Conservation (phyloP, 148 eudicot genomes). For the Rhododendron williamsianum region DNA sequence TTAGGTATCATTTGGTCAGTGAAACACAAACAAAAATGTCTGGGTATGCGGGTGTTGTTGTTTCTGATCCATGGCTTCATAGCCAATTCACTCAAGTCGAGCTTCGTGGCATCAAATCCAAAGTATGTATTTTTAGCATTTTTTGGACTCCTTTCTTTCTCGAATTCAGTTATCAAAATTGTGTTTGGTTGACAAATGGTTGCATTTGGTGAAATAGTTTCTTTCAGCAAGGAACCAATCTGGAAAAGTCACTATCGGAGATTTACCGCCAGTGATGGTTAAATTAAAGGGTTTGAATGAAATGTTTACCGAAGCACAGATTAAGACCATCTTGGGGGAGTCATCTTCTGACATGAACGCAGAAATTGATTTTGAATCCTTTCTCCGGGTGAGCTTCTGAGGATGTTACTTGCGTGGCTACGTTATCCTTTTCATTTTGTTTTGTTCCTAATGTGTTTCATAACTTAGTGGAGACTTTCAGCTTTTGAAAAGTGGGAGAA, state of each 20-base stretch:
- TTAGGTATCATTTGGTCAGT: conserved; percentile 15
- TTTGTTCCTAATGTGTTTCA: not conserved
- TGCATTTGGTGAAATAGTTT: conserved; percentile 37
- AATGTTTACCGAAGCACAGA: conserved; percentile 46
- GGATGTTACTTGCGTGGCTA: not conserved
- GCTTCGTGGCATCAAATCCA: conserved; percentile 67
- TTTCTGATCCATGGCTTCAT: conserved; percentile 82
- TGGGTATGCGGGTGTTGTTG: conserved; percentile 56
- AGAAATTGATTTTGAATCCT: conserved; percentile 80
- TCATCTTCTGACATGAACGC: conserved; percentile 44
- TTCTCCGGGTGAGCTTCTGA: conserved; percentile 61
- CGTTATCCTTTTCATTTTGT: not conserved
- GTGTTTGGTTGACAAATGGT: not conserved
- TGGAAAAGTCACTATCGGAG: conserved; percentile 47
- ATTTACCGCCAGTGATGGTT: conserved; percentile 62
- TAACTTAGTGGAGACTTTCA: not conserved
- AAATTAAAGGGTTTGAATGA: conserved; percentile 56
- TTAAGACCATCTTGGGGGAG: conserved; percentile 51
- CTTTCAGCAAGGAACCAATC: conserved; percentile 31
- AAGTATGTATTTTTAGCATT: conserved; percentile 28
- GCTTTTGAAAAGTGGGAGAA: not conserved
- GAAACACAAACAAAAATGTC: conserved; percentile 37
- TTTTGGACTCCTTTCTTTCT: not conserved
- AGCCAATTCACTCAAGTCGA: conserved; percentile 91
- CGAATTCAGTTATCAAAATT: not conserved